Conservation (phyloP, 163 green algal species). For the Scenedesmus sp. region DNA sequence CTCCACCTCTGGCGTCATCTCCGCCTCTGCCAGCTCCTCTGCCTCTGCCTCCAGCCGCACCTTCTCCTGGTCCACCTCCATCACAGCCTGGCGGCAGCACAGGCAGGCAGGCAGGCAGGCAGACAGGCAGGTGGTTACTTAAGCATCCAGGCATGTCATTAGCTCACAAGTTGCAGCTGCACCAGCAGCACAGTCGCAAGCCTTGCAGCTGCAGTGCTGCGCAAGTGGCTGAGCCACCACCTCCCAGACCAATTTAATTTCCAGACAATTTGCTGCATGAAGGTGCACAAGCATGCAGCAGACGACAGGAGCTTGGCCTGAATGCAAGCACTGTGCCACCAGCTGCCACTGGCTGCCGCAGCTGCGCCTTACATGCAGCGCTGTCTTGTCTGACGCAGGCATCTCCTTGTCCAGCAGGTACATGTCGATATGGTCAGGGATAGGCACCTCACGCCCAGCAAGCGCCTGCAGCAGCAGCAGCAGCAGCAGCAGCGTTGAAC, state of each 20-base stretch:
- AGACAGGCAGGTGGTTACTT: neutral
- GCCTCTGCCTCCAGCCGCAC: conserved; percentile 81
- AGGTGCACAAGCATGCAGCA: neutral
- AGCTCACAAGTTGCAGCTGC: neutral
- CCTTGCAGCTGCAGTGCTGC: no score
- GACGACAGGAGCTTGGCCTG: neutral
- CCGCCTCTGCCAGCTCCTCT: conserved; percentile 74
- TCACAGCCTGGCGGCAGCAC: conserved; percentile 83
- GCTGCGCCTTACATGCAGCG: conserved; percentile 69
- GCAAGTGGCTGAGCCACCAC: no score
- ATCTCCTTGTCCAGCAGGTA: conserved; percentile 94
- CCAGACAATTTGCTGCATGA: neutral
- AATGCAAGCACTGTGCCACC: neutral
- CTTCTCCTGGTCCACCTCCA: conserved; percentile 88
- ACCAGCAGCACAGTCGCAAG: neutral
- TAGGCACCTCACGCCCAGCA: conserved; percentile 88
- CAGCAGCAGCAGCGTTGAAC: neutral
- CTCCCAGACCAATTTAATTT: no score
- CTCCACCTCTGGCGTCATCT: conserved; percentile 85
- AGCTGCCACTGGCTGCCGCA: neutral
- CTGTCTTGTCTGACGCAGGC: conserved; percentile 79
- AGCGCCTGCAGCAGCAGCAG: conserved; percentile 79
- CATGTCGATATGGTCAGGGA: conserved; percentile 95
- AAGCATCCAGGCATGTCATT: no score
- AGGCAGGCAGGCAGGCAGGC: neutral